Percentiles rank a stretch among this genome's conserved stretches.
Conservation (phyloP, 2,329 filamentous ascomycete species). For the Rutstroemia sp. region DNA sequence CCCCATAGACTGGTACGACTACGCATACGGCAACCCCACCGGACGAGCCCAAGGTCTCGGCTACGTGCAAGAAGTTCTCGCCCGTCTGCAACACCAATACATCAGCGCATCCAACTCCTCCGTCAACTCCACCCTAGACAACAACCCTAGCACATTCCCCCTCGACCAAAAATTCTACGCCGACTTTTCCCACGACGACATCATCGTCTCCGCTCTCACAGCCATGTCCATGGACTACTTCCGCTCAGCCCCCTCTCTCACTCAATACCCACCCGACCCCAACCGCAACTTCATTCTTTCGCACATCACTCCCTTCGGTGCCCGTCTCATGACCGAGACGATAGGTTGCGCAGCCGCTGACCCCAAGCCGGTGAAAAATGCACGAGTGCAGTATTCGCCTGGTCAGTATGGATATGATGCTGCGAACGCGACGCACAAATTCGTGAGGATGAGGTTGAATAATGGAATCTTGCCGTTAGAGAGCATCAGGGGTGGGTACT, state of each 20-base stretch:
- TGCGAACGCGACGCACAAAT: slow-evolving; percentile 36
- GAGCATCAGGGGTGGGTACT: slow-evolving; percentile 40
- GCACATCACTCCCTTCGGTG: slow-evolving; percentile 47
- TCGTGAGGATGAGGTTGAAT: slow-evolving; percentile 42
- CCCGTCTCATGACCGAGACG: slow-evolving; percentile 46
- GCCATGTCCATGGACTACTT: slow-evolving; percentile 49
- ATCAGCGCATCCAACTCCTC: slow-evolving; percentile 66
- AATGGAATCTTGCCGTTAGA: slow-evolving; percentile 41
- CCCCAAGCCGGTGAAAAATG: slow-evolving; percentile 33
- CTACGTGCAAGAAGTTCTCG: slow-evolving; percentile 77
- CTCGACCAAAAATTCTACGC: slow-evolving; percentile 62
- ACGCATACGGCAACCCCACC: slow-evolving; percentile 69
- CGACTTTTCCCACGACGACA: slow-evolving; percentile 87
- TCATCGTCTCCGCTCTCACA: slow-evolving; percentile 60
- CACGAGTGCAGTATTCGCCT: slow-evolving; percentile 36
- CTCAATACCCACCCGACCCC: slow-evolving; percentile 35
- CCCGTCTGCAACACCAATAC: slow-evolving; percentile 60
- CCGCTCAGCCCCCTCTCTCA: slow-evolving; percentile 37
- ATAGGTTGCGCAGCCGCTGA: slow-evolving; percentile 40
- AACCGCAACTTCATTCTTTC: slow-evolving; percentile 42
- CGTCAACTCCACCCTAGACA: slow-evolving; percentile 67
- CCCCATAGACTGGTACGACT: slow-evolving; percentile 52
- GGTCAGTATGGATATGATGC: slow-evolving; percentile 39
- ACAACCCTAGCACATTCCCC: slow-evolving; percentile 61
- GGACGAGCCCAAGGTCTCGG: slow-evolving; percentile 80